These are phyloP conservation scores for Medicago lupulina DNA, from an alignment of 306 rosid genomes.

Conservation along the genomic window DNA sequence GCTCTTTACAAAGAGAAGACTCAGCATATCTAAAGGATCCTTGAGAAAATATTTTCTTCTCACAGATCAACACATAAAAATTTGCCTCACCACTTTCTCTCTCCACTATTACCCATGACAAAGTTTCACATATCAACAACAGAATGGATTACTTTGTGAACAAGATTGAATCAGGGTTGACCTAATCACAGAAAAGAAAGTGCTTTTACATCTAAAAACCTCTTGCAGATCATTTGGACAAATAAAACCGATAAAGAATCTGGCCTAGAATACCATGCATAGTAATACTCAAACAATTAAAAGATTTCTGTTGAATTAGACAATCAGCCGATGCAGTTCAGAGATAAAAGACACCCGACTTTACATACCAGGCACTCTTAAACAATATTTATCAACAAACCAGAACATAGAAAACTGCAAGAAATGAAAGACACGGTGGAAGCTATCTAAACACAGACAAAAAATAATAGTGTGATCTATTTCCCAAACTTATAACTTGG, in stretches of 20 bases:
- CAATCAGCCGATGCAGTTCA: background rate
- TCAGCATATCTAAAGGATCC: background rate
- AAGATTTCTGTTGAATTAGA: background rate
- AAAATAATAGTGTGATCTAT: background rate
- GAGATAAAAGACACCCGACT: background rate
- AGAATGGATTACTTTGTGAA: background rate
- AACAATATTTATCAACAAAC: background rate
- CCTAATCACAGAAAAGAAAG: background rate
- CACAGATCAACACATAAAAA: background rate
- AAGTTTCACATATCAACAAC: background rate
- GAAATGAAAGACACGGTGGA: constrained; percentile 13
- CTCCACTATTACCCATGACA: background rate
- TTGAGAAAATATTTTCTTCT: background rate
- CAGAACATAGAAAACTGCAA: constrained; percentile 9
- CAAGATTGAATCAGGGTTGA: background rate
- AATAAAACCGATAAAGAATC: background rate
- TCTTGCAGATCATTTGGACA: background rate
- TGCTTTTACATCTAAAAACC: background rate
- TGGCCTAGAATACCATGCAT: background rate
- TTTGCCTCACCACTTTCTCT: background rate
- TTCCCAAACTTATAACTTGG: background rate
- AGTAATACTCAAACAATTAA: background rate
- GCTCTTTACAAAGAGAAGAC: background rate
- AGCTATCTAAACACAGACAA: constrained; percentile 28
- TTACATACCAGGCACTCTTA: background rate